Base-by-base conservation (phyloP, 306 rosid genomes). In the Gynostemma pentaphyllum region DNA sequence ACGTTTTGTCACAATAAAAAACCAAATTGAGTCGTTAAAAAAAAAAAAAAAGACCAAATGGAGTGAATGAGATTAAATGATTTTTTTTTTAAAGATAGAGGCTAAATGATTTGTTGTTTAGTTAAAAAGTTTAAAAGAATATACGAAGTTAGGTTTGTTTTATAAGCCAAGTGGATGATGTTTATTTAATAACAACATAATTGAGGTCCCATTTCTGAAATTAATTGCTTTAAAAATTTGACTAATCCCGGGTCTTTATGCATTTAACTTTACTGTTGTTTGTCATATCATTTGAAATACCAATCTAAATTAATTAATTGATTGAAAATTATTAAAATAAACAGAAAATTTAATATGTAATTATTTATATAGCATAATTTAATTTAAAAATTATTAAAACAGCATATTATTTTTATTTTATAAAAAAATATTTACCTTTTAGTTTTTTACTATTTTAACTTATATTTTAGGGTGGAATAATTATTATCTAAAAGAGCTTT, bases 21-120 rank as follows among this genome's bases (percentile, higher is more conserved):
- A 24, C 27, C 11, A 27, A 5, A 1, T 2, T 28, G 9, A 52
- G 60, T 27, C 39, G n/a, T 26, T 7, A 52, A 28, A 52, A 52
- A 8, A 51, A 5, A 52, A 52, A 51, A 27, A 6, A 13, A 13
- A 24, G 60, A 27, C 32, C 32, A 5, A 30, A 6, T 23, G 15
- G 27, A 49, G 15, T 1, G 62, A 55, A 30, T 3, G 34, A 10
- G 63, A 57, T 18, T 18, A 1, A 37, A n/a, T n/a, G n/a, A n/a
- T n/a, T n/a, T n/a, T n/a, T n/a, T n/a, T n/a, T n/a, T n/a, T n/a
- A n/a, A n/a, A n/a, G n/a, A n/a, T n/a, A n/a, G n/a, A n/a, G n/a
- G n/a, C n/a, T n/a, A n/a, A n/a, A n/a, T 59, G 47, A 13, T 34
- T 59, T 21, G 32, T 59, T 59, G 32, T 59, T 37, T 59, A 59